phyloP scores from a whole-genome alignment of 345 rosid species.

The Corchorus capsularis region DNA sequence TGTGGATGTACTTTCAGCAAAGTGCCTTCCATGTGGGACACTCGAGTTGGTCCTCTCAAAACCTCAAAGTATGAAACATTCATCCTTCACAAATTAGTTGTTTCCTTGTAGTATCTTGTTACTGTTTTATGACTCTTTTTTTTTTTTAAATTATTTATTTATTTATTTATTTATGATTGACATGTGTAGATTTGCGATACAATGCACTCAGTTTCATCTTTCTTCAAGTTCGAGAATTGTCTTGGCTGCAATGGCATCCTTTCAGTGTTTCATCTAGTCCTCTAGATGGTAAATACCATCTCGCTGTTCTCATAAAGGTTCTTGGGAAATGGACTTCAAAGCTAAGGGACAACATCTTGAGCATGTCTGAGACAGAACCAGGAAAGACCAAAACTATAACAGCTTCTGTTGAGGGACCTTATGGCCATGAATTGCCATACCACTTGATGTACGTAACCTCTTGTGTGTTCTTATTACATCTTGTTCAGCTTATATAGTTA shows the following conservation, averaged over 20 bases:
- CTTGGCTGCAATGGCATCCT: slow-evolving; percentile 99
- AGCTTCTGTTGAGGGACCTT: slow-evolving; percentile 89
- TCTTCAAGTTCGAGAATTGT: slow-evolving; percentile 78
- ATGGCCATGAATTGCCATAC: slow-evolving; percentile 79
- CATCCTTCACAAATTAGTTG: background rate
- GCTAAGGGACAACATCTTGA: slow-evolving; percentile 51
- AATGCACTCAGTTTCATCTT: slow-evolving; percentile 87
- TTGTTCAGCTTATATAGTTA: background rate
- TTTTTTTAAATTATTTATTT: too few species aligned
- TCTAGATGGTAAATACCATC: slow-evolving; percentile 64
- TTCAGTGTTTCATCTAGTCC: slow-evolving; percentile 96
- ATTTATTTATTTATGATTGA: too few species aligned
- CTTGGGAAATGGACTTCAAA: slow-evolving; percentile 79
- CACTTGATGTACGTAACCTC: slow-evolving; percentile 57
- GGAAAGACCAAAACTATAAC: slow-evolving; percentile 43
- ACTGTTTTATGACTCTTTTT: slow-evolving; percentile 2
- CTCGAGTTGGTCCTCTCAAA: slow-evolving; percentile 70
- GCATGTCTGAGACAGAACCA: slow-evolving; percentile 36
- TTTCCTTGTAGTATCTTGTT: background rate
- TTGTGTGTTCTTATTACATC: background rate
- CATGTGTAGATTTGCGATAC: slow-evolving; percentile 57
- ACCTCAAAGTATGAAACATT: slow-evolving; percentile 56
- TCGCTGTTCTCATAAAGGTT: slow-evolving; percentile 76
- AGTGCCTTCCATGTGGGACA: slow-evolving; percentile 79
- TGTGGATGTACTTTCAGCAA: slow-evolving; percentile 71